These are phyloP conservation scores for Coemansia sp. DNA, from an alignment of 192 early-diverging fungal species.

Conservation along the genomic window DNA sequence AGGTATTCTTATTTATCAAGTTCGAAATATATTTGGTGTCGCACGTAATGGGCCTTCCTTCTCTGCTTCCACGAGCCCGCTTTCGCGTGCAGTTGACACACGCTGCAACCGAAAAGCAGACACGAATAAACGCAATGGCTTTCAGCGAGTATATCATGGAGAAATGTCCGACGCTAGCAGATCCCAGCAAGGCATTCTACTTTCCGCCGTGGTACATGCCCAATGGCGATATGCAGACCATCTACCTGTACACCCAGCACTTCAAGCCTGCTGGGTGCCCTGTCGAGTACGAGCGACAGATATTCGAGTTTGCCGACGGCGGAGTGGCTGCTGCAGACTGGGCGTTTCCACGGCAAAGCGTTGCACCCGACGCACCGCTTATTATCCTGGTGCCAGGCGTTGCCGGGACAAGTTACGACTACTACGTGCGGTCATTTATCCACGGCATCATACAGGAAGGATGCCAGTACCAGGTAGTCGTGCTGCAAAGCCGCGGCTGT, in stretches of 20 bases:
- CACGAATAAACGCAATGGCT: slow-evolving; percentile 18
- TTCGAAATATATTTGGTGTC: not conserved
- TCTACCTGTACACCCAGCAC: slow-evolving; percentile 53
- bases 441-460: slow-evolving; percentile 35
- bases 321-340: slow-evolving; percentile 47
- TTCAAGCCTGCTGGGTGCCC: slow-evolving; percentile 49
- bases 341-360: slow-evolving; percentile 28
- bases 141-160: slow-evolving; percentile 31
- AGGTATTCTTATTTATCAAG: no score
- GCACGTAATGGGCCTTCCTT: slow-evolving; percentile 2
- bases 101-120: slow-evolving; percentile 46
- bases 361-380: slow-evolving; percentile 22
- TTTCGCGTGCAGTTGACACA: slow-evolving; percentile 44
- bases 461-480: slow-evolving; percentile 71
- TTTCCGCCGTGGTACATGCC: slow-evolving; percentile 68
- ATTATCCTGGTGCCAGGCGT: slow-evolving; percentile 44
- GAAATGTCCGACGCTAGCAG: slow-evolving; percentile 59
- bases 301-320: slow-evolving; percentile 50
- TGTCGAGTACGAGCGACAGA: slow-evolving; percentile 43
- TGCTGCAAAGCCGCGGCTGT: slow-evolving; percentile 87
- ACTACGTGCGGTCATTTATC: slow-evolving; percentile 51
- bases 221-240: slow-evolving; percentile 79
- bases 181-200: slow-evolving; percentile 57
- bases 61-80: slow-evolving; percentile 35
- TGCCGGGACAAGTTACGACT: slow-evolving; percentile 47